Conservation (phyloP, 257 asterid genomes). For the Gardenia jasminoides region DNA sequence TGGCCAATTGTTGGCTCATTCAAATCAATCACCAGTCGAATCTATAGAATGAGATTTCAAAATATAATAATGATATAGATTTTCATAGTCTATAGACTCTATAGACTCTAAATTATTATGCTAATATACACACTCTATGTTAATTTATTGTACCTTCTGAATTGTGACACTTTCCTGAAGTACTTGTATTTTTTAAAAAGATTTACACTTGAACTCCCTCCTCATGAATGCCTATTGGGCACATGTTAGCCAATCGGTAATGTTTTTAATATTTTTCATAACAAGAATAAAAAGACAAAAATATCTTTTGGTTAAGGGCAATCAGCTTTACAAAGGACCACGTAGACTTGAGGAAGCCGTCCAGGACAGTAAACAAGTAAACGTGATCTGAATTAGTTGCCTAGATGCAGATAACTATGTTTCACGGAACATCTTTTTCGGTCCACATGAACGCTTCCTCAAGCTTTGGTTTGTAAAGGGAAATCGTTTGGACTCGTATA, state of each 20-base stretch:
- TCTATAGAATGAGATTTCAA: not conserved
- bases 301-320: not conserved
- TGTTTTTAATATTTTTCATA: too few species aligned
- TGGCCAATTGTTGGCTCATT: not conserved
- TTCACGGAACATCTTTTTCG: not conserved
- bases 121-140: too few species aligned
- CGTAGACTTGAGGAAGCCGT: not conserved
- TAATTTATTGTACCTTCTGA: too few species aligned
- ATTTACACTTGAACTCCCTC: too few species aligned
- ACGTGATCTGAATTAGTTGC: not conserved
- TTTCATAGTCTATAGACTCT: too few species aligned
- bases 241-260: too few species aligned
- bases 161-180: too few species aligned
- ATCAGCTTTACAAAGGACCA: not conserved
- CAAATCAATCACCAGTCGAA: not conserved
- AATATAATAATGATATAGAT: too few species aligned
- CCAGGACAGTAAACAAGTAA: not conserved
- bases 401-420: not conserved
- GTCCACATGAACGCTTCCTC: not conserved
- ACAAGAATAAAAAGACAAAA: too few species aligned
- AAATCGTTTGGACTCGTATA: not conserved
- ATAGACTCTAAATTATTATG: too few species aligned
- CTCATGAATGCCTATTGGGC: too few species aligned
- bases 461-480: not conserved
- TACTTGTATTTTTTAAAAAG: too few species aligned